A percentile compares a stretch with the other conserved stretches of the same genome.
Conservation (phyloP, 805 yeast species). For the Saccharomycodes ludwigii region DNA sequence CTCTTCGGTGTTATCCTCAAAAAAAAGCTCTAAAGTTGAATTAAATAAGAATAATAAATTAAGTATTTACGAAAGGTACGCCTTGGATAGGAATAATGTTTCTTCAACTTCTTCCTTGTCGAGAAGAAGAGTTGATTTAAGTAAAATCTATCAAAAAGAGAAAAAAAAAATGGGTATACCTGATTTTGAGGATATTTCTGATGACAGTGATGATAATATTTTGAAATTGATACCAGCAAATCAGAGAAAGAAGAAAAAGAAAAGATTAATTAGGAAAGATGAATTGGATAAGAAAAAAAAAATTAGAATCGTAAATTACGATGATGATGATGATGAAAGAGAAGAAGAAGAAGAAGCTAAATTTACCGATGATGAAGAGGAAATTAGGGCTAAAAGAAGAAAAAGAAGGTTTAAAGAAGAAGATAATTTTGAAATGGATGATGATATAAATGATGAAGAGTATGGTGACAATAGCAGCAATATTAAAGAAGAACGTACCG, state of each 20-base stretch:
- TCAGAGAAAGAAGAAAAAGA: constrained; percentile 19
- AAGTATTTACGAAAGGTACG: too few species aligned
- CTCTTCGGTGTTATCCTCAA: too few species aligned
- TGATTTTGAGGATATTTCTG: background rate
- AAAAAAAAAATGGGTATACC: background rate
- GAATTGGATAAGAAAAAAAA: constrained; percentile 13
- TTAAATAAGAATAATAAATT: too few species aligned
- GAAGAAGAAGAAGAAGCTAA: constrained; percentile 15
- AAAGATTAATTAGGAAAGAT: constrained; percentile 30
- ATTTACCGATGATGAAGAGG: constrained; percentile 6
- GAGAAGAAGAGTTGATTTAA: constrained; percentile 1
- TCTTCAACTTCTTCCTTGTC: background rate
- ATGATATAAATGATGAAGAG: constrained; percentile 21
- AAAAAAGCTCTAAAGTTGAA: too few species aligned
- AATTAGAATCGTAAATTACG: constrained; percentile 16
- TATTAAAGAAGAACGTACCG: constrained; percentile 31
- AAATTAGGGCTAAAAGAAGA: too few species aligned
- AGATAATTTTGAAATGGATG: constrained; percentile 16
- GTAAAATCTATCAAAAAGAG: background rate
- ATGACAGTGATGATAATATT: background rate
- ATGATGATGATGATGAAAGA: constrained; percentile 20
- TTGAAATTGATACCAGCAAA: background rate
- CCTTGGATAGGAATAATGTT: too few species aligned
- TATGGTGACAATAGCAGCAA: constrained; percentile 33
- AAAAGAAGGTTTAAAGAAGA: too few species aligned